Conservation (phyloP, 495 filamentous ascomycete genomes). For the Penicillium desertorum region DNA sequence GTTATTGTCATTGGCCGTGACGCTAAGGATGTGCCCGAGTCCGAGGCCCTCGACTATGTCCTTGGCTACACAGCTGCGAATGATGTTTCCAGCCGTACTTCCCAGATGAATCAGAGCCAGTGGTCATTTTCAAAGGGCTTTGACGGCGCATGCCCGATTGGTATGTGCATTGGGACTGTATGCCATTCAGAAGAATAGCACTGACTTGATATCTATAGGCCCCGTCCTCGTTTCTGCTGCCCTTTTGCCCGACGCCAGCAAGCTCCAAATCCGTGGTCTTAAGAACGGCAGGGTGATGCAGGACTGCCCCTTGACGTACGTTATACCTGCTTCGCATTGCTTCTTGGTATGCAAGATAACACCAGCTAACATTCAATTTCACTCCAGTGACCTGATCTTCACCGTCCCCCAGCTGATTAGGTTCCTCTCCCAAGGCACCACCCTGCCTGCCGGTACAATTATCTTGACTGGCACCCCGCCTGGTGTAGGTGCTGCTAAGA, state of each 20-base stretch:
- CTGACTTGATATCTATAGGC: constrained; percentile 28
- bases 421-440: constrained; percentile 76
- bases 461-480: constrained; percentile 80
- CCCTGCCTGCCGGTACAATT: constrained; percentile 73
- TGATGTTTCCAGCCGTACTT: constrained; percentile 77
- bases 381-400: constrained; percentile 70
- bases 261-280: constrained; percentile 60
- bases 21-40: constrained; percentile 65
- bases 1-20: constrained; percentile 72
- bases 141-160: constrained; percentile 76
- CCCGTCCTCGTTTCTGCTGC: constrained; percentile 55
- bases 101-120: constrained; percentile 75
- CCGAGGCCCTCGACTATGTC: constrained; percentile 70
- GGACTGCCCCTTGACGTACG: constrained; percentile 56
- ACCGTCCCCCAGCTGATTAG: constrained; percentile 68
- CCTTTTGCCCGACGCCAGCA: constrained; percentile 62
- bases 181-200: not conserved
- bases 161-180: constrained; percentile 29
- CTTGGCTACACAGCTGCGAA: constrained; percentile 80
- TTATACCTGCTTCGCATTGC: not conserved
- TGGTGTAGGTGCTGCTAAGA: constrained; percentile 54
- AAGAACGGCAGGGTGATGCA: constrained; percentile 72
- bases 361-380: constrained; percentile 7
- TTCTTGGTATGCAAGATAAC: not conserved
- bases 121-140: constrained; percentile 84